Conservation (phyloP, 805 yeast genomes). For the Tetrapisispora pingtungensis region DNA sequence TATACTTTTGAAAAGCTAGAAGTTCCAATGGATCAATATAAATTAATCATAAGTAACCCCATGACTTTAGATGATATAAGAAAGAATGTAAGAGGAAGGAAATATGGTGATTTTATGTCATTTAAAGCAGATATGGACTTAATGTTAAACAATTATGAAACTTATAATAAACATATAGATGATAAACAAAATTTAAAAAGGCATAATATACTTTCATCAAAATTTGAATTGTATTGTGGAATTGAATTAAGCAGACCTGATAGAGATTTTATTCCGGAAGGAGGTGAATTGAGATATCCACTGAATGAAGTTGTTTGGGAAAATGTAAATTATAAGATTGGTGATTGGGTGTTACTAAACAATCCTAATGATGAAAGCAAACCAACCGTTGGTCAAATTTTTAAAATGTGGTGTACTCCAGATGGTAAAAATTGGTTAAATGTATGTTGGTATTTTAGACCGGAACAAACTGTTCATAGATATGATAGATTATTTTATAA, state of each 20-base stretch:
- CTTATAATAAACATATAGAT: constrained; percentile 41
- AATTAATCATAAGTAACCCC: constrained; percentile 28
- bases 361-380: constrained; percentile 81
- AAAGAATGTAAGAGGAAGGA: constrained; percentile 74
- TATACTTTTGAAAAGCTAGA: constrained; percentile 73
- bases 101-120: constrained; percentile 63
- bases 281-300: constrained; percentile 60
- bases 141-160: constrained; percentile 65
- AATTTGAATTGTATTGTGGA: constrained; percentile 47
- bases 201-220: constrained; percentile 49
- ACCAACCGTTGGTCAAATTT: constrained; percentile 90
- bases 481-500: constrained; percentile 81
- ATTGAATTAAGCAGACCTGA: constrained; percentile 77
- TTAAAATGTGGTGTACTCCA: constrained; percentile 72
- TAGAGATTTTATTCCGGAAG: constrained; percentile 50
- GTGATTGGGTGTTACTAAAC: constrained; percentile 89
- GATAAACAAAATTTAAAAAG: constrained; percentile 51
- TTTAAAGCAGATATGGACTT: constrained; percentile 69
- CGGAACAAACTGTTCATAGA: constrained; percentile 95
- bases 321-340: constrained; percentile 70
- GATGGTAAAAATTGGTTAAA: constrained; percentile 82
- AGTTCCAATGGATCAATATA: constrained; percentile 44
- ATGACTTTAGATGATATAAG: constrained; percentile 63
- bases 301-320: constrained; percentile 61
- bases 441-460: constrained; percentile 96